These are phyloP conservation scores for Saccharomyces uvarum DNA, from an alignment of 1,139 yeast species.

Conservation along the genomic window DNA sequence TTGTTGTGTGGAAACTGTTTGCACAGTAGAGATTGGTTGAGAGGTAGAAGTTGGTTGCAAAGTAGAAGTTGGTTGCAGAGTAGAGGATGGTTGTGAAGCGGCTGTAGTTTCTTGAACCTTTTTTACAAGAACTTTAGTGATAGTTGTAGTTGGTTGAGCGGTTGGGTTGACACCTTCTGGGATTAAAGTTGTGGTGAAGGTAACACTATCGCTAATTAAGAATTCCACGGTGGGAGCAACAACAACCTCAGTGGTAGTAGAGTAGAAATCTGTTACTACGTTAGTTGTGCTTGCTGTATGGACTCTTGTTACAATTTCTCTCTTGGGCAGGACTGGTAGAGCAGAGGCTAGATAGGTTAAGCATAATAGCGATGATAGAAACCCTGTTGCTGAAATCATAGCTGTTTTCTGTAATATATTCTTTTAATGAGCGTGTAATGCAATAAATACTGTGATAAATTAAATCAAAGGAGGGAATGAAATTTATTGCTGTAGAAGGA, in stretches of 20 bases:
- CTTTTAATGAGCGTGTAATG: neutral
- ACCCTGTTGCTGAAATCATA: neutral
- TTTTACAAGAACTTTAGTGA: constrained; percentile 21
- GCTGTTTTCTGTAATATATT: neutral
- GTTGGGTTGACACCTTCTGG: constrained; percentile 31
- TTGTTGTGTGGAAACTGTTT: constrained; percentile 9
- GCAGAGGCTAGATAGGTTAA: constrained; percentile 11
- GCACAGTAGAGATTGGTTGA: constrained; percentile 12
- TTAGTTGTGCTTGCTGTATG: constrained; percentile 54
- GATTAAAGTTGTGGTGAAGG: constrained; percentile 49
- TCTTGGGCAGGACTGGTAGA: constrained; percentile 29
- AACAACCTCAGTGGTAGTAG: constrained; percentile 54
- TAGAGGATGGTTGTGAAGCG: constrained; percentile 11
- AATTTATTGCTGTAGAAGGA: neutral
- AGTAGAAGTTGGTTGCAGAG: neutral
- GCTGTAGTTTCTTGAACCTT: constrained; percentile 15
- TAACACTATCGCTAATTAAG: constrained; percentile 52
- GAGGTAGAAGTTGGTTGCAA: constrained; percentile 12
- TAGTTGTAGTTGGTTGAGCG: constrained; percentile 30
- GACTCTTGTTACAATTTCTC: constrained; percentile 46
- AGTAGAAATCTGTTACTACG: constrained; percentile 45
- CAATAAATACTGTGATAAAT: neutral
- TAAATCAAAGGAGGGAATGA: neutral
- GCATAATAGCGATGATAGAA: constrained; percentile 4
- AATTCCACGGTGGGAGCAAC: constrained; percentile 65